phyloP scores from a whole-genome alignment of 2,329 filamentous ascomycete species.

The Aspergillus sp. region DNA sequence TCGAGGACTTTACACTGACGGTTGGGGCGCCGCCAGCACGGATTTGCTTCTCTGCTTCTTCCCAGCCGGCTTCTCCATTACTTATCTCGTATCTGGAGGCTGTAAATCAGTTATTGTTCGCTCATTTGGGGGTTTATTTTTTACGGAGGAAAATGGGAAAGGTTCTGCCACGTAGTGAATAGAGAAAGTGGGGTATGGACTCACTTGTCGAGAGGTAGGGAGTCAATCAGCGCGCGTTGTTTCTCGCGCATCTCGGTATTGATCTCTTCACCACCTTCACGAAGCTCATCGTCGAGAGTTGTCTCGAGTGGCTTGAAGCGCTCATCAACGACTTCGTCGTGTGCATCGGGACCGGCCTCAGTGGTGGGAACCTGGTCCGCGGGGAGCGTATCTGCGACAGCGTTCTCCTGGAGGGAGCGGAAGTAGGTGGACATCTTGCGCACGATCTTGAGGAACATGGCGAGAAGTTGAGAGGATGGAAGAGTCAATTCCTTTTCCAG shows the following conservation, averaged over 20 bases:
- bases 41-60: slow-evolving; percentile 73
- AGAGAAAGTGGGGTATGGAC: slow-evolving; percentile 29
- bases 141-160: no score
- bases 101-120: slow-evolving; percentile 42
- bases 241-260: slow-evolving; percentile 70
- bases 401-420: slow-evolving; percentile 69
- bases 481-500: slow-evolving; percentile 77
- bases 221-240: slow-evolving; percentile 85
- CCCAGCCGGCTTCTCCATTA: slow-evolving; percentile 53
- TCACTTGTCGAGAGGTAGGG: slow-evolving; percentile 83
- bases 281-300: slow-evolving; percentile 76
- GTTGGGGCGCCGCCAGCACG: slow-evolving; percentile 51
- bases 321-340: slow-evolving; percentile 66
- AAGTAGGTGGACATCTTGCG: slow-evolving; percentile 83
- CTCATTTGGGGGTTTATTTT: slow-evolving; percentile 8
- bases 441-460: slow-evolving; percentile 96
- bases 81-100: slow-evolving; percentile 46
- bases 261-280: slow-evolving; percentile 77
- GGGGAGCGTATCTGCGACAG: slow-evolving; percentile 67
- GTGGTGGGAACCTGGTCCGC: slow-evolving; percentile 45
- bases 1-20: slow-evolving; percentile 79
- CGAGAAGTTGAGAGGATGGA: slow-evolving; percentile 75
- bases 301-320: slow-evolving; percentile 70
- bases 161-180: neutral
- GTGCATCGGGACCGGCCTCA: slow-evolving; percentile 56